Conservation (phyloP, 148 eudicot genomes). For the Bassia scoparia region DNA sequence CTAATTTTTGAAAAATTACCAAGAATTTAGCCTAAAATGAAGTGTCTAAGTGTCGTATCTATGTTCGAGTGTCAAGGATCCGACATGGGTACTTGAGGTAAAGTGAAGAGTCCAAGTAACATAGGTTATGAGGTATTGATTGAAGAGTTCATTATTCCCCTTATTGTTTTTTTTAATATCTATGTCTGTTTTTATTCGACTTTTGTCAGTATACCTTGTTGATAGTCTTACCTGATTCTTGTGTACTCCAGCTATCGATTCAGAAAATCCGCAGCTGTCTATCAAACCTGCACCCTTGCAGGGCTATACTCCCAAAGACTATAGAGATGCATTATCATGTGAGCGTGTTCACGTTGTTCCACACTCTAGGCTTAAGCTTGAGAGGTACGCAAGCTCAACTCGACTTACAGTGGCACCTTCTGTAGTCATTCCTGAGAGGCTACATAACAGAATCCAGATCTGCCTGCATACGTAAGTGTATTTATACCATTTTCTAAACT, state of each 20-base stretch:
- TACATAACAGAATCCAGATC: slow-evolving; percentile 63
- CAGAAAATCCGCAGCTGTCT: slow-evolving; percentile 51
- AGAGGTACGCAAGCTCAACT: slow-evolving; percentile 60
- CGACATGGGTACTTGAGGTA: too few species aligned
- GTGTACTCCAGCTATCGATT: slow-evolving; percentile 50
- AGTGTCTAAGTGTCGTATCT: too few species aligned
- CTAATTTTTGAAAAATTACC: too few species aligned
- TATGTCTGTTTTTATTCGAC: not conserved
- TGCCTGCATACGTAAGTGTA: slow-evolving; percentile 73
- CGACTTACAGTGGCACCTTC: slow-evolving; percentile 69
- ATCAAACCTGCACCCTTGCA: slow-evolving; percentile 46
- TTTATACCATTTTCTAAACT: not conserved
- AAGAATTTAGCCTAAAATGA: too few species aligned
- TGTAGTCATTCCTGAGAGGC: slow-evolving; percentile 68
- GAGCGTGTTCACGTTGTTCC: slow-evolving; percentile 65
- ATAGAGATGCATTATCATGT: slow-evolving; percentile 54
- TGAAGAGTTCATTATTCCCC: not conserved
- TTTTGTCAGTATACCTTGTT: not conserved
- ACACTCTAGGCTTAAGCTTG: slow-evolving; percentile 59
- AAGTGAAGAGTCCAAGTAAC: too few species aligned
- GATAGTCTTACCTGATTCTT: slow-evolving; percentile 3
- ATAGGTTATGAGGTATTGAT: not conserved
- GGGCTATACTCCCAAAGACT: slow-evolving; percentile 36
- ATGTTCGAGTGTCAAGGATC: too few species aligned
- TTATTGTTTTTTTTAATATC: not conserved